Conservation (phyloP, 441 rosid genomes). For the Corymbia citriodora region DNA sequence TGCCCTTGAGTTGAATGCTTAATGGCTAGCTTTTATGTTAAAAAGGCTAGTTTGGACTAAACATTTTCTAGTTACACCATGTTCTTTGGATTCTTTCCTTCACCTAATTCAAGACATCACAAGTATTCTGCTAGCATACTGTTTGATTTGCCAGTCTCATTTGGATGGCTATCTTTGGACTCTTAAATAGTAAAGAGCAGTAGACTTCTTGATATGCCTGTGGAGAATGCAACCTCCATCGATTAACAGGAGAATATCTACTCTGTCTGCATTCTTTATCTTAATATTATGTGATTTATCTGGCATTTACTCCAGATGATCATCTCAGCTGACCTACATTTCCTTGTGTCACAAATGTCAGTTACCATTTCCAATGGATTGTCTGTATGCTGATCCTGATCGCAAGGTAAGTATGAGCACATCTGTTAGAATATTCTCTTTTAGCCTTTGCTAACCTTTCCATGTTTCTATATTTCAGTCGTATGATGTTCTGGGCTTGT, state of each 20-base stretch:
- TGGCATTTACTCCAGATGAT: not conserved
- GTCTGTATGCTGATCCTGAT: constrained; percentile 84
- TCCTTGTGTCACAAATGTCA: constrained; percentile 10
- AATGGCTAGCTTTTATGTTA: not conserved
- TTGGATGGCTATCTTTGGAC: not conserved
- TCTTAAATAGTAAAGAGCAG: not conserved
- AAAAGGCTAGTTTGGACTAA: not conserved
- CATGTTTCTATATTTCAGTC: constrained; percentile 32
- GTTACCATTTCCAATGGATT: constrained; percentile 87
- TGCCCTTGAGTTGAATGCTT: not conserved
- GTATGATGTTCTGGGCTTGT: constrained; percentile 72
- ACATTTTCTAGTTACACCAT: not conserved
- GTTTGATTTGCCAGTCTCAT: not conserved
- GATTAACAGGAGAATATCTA: not conserved
- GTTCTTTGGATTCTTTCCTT: not conserved
- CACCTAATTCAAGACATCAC: not conserved
- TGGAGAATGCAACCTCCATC: not conserved
- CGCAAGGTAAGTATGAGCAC: constrained; percentile 45
- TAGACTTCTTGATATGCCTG: not conserved
- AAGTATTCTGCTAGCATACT: not conserved
- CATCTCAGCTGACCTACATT: not conserved
- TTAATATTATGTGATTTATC: not conserved
- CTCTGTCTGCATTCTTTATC: not conserved
- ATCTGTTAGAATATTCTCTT: not conserved
- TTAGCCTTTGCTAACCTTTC: not conserved